These are phyloP conservation scores for Clitopilus hobsonii DNA, from an alignment of 768 basidiomycete genomes.

Conservation along the genomic window DNA sequence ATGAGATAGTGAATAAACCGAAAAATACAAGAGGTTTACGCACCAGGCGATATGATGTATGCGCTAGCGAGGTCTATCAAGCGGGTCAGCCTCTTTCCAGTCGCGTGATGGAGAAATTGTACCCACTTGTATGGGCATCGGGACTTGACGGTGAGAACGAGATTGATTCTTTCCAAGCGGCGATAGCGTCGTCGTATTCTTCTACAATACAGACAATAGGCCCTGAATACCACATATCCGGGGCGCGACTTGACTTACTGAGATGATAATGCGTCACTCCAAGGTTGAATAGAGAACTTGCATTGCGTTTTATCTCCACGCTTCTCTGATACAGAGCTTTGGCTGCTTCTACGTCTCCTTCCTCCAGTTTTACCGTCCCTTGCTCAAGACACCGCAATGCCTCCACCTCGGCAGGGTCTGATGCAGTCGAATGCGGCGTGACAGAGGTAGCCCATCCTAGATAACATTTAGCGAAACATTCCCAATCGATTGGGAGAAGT, in stretches of 20 bases:
- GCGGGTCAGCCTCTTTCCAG: constrained; percentile 15
- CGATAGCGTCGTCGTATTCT: constrained; percentile 84
- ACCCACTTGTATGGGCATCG: constrained; percentile 83
- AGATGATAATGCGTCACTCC: constrained; percentile 89
- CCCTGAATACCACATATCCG: constrained; percentile 8
- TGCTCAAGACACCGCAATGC: constrained; percentile 76
- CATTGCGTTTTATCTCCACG: constrained; percentile 72
- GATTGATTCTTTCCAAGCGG: constrained; percentile 84
- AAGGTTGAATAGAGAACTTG: constrained; percentile 81
- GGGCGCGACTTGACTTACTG: constrained; percentile 45
- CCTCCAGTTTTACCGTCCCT: constrained; percentile 80
- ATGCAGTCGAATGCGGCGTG: constrained; percentile 75
- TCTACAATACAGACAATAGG: constrained; percentile 37
- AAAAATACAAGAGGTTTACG: constrained; percentile 9
- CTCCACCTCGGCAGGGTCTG: constrained; percentile 79
- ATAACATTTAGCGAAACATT: constrained; percentile 12
- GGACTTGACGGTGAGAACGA: constrained; percentile 76
- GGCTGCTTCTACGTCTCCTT: constrained; percentile 78
- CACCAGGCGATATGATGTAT: constrained; percentile 70
- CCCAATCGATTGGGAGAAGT: constrained; percentile 1
- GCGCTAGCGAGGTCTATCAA: constrained; percentile 78
- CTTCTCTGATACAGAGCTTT: constrained; percentile 76
- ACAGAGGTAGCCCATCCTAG: constrained; percentile 79
- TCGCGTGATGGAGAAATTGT: constrained; percentile 10
- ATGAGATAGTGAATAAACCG: not conserved